Conservation (phyloP, 305 asterid genomes). For the Fraxinus velutina region DNA sequence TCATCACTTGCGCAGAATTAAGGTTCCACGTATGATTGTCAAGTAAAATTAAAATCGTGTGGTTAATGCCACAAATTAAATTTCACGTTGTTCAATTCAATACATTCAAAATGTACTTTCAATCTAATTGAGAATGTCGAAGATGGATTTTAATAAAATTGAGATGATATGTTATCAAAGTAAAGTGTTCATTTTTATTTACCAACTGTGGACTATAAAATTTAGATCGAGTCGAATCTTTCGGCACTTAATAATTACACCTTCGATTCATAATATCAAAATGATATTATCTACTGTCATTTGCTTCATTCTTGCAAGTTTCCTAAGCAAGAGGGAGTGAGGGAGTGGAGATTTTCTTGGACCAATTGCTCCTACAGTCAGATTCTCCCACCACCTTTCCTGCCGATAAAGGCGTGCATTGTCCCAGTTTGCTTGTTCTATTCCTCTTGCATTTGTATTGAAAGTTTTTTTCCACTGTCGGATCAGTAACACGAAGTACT, state of each 20-base stretch:
- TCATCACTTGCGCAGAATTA: too few species aligned
- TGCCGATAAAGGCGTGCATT: neutral
- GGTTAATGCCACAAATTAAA: neutral
- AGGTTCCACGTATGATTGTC: neutral
- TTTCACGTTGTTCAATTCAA: neutral
- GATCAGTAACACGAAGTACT: neutral
- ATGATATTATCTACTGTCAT: neutral
- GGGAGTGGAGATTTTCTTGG: neutral
- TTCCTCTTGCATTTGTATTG: neutral
- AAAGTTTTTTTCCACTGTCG: neutral
- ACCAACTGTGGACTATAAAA: neutral
- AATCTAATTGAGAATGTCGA: neutral
- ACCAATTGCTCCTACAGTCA: neutral
- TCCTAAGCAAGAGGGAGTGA: neutral
- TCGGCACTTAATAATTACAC: neutral
- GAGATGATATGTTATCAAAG: neutral
- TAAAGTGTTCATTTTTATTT: neutral
- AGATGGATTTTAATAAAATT: too few species aligned
- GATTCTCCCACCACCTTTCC: neutral
- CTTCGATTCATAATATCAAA: neutral
- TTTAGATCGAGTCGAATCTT: neutral
- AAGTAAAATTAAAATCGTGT: too few species aligned
- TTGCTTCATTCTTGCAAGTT: neutral
- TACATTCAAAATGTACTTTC: too few species aligned
- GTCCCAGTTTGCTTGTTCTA: neutral